These are phyloP conservation scores for Delonix regia DNA, from an alignment of 306 rosid species.

Conservation along the genomic window DNA sequence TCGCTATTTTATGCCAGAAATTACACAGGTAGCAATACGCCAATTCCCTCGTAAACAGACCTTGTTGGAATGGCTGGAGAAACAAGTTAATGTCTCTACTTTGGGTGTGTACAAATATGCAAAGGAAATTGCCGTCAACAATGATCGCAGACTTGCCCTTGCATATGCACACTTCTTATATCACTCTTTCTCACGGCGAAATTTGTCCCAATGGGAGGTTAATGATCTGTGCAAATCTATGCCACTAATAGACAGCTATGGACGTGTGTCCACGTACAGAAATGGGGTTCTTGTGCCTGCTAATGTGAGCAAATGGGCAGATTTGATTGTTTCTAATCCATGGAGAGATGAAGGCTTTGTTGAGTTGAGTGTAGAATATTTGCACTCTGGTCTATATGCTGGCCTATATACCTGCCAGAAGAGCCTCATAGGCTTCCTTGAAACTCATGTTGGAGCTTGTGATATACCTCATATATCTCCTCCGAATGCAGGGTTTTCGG, in stretches of 20 bases:
- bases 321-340: constrained; percentile 57
- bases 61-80: constrained; percentile 53
- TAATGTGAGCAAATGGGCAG: constrained; percentile 69
- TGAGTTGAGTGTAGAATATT: constrained; percentile 62
- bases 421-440: constrained; percentile 51
- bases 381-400: constrained; percentile 36
- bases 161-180: constrained; percentile 62
- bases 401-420: constrained; percentile 33
- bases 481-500: constrained; percentile 55
- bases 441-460: constrained; percentile 40
- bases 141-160: constrained; percentile 35
- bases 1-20: constrained; percentile 56
- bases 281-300: constrained; percentile 65
- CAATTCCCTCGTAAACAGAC: neutral
- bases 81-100: constrained; percentile 22
- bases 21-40: constrained; percentile 53
- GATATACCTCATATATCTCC: constrained; percentile 71
- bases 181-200: constrained; percentile 35
- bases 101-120: constrained; percentile 45
- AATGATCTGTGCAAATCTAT: constrained; percentile 27
- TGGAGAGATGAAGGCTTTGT: constrained; percentile 61
- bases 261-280: constrained; percentile 21
- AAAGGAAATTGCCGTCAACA: neutral
- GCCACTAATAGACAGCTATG: constrained; percentile 75
- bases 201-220: constrained; percentile 35